Evolutionary conservation across 768 basidiomycete genomes (phyloP).

Genomic region (Boletus rubroflammeus): DNA sequence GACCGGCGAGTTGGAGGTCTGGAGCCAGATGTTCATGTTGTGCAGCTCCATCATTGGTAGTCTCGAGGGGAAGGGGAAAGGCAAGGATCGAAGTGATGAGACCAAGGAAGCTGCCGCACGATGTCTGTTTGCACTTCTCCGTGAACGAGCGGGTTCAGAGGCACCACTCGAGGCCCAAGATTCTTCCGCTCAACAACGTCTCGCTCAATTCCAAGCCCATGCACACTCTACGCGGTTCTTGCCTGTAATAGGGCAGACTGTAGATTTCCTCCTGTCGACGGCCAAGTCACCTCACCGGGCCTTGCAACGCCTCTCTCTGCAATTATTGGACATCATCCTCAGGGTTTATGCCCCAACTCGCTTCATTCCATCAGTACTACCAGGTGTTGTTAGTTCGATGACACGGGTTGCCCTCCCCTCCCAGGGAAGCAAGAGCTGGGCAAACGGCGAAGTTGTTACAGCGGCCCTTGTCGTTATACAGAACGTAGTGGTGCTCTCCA

Average conservation of each 20-base stretch:
- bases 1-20: slow-evolving; percentile 64
- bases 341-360: slow-evolving; percentile 45
- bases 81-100: slow-evolving; percentile 72
- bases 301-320: slow-evolving; percentile 64
- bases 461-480: slow-evolving; percentile 57
- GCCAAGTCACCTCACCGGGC: slow-evolving; percentile 52
- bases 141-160: slow-evolving; percentile 43
- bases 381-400: slow-evolving; percentile 79
- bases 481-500: slow-evolving; percentile 47
- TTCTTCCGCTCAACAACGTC: slow-evolving; percentile 19
- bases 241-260: slow-evolving; percentile 79
- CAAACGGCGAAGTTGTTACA: slow-evolving; percentile 65
- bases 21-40: slow-evolving; percentile 86
- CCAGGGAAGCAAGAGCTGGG: slow-evolving; percentile 58
- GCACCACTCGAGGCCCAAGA: slow-evolving; percentile 30
- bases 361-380: slow-evolving; percentile 67
- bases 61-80: slow-evolving; percentile 65
- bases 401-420: slow-evolving; percentile 63
- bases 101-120: slow-evolving; percentile 69
- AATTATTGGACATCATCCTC: slow-evolving; percentile 53
- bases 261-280: slow-evolving; percentile 65
- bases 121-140: slow-evolving; percentile 65
- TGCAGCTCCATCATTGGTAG: slow-evolving; percentile 62
- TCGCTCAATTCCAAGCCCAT: slow-evolving; percentile 40
- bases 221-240: slow-evolving; percentile 51